Evolutionary conservation across 768 basidiomycete species (phyloP).

Genomic region (Russula sp.): DNA sequence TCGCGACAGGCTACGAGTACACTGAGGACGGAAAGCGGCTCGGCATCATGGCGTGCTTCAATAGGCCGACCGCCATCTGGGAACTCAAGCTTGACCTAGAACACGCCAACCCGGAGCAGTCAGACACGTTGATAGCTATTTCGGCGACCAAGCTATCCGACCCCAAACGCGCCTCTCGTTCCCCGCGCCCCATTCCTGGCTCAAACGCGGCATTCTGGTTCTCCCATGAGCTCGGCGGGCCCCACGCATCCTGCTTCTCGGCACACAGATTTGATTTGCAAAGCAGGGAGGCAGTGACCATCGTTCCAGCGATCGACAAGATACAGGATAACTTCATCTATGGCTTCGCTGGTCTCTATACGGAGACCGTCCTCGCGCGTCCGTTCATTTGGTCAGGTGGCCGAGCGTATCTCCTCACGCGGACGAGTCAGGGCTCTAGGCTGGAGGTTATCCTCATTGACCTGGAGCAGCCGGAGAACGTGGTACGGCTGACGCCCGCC

Average conservation of each 20-base stretch:
- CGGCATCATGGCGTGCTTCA: conserved; percentile 29
- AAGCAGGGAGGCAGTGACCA: conserved; percentile 7
- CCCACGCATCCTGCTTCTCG: conserved; percentile 27
- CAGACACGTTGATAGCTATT: not conserved
- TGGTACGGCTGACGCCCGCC: conserved; percentile 13
- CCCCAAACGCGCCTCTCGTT: conserved; percentile 14
- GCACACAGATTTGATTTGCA: conserved; percentile 23
- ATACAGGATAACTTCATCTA: conserved; percentile 6
- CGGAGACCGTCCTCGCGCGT: conserved; percentile 23
- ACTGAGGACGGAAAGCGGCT: conserved; percentile 26
- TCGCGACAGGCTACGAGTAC: conserved; percentile 26
- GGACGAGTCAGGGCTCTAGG: conserved; percentile 24
- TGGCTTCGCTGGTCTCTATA: conserved; percentile 31
- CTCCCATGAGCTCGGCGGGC: conserved; percentile 27
- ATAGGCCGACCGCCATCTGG: conserved; percentile 26
- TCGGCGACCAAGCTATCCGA: conserved; percentile 13
- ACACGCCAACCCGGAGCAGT: not conserved
- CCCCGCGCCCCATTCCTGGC: conserved; percentile 21
- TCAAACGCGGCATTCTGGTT: conserved; percentile 24
- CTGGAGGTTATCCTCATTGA: conserved; percentile 22
- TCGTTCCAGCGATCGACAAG: conserved; percentile 22
- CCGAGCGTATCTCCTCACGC: conserved; percentile 16
- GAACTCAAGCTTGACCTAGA: conserved; percentile 20
- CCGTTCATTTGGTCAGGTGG: conserved; percentile 23
- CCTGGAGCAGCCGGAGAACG: conserved; percentile 14